Evolutionary conservation across 345 rosid genomes (phyloP).

Genomic region (Litchi chinensis): DNA sequence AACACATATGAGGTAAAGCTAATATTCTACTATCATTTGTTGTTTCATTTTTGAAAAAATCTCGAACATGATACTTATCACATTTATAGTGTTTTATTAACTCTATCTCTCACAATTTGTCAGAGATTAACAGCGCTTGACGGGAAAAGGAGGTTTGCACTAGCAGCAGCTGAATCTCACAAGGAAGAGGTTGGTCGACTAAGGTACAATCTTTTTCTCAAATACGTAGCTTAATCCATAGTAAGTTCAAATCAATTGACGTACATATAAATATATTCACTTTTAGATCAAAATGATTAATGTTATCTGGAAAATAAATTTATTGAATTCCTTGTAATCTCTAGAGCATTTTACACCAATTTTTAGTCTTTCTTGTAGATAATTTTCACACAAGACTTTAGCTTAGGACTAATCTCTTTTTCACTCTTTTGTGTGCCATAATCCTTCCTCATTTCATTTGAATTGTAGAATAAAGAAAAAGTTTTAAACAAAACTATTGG

Average conservation of each 20-base stretch:
- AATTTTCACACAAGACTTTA: not conserved
- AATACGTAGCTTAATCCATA: constrained; percentile 1
- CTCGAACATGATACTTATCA: not conserved
- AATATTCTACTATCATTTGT: constrained; percentile 11
- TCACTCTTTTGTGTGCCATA: not conserved
- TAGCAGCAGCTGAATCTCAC: constrained; percentile 90
- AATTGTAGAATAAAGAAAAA: not conserved
- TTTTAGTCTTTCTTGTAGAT: not conserved
- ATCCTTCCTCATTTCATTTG: not conserved
- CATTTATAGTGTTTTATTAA: constrained; percentile 1
- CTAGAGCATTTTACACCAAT: not conserved
- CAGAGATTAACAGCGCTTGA: constrained; percentile 97
- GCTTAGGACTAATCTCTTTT: not conserved
- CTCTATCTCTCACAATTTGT: constrained; percentile 18
- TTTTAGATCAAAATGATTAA: not conserved
- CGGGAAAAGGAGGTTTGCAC: constrained; percentile 96
- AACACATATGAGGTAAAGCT: constrained; percentile 87
- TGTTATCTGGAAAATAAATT: not conserved
- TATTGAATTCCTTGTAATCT: not conserved
- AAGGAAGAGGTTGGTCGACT: constrained; percentile 91
- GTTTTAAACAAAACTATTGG: not conserved
- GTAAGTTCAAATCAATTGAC: not conserved
- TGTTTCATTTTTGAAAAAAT: not conserved
- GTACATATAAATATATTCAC: not conserved
- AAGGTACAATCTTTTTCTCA: constrained; percentile 54